Evolutionary conservation across 1,284 basidiomycete species (phyloP).

Genomic region (Microbotryum scabiosae): DNA sequence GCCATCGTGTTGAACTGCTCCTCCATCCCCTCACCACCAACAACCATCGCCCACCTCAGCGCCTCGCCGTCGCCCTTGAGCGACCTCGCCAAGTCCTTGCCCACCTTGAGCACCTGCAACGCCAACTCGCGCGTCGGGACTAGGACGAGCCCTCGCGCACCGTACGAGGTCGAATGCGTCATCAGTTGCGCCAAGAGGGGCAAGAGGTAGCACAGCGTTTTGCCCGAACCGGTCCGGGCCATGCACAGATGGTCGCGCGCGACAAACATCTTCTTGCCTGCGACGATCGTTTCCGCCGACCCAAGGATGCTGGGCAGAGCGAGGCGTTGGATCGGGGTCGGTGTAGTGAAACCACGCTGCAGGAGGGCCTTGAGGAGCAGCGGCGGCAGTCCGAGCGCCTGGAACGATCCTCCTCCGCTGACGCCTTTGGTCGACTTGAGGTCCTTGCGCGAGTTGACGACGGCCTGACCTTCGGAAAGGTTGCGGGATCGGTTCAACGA

Average conservation of each 20-base stretch:
- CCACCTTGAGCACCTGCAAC: slow-evolving; percentile 85
- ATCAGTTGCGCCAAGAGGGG: slow-evolving; percentile 82
- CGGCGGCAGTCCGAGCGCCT: slow-evolving; percentile 63
- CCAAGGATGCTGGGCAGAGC: slow-evolving; percentile 78
- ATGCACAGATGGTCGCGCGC: slow-evolving; percentile 94
- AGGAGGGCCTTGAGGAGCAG: slow-evolving; percentile 74
- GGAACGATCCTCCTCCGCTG: slow-evolving; percentile 37
- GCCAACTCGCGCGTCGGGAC: slow-evolving; percentile 91
- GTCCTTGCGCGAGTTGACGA: slow-evolving; percentile 28
- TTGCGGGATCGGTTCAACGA: slow-evolving; percentile 29
- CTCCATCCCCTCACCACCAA: slow-evolving; percentile 91
- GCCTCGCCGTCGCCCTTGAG: slow-evolving; percentile 47
- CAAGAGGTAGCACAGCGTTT: slow-evolving; percentile 92
- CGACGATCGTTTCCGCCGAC: slow-evolving; percentile 38
- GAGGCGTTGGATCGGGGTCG: slow-evolving; percentile 92
- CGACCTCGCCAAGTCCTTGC: slow-evolving; percentile 80
- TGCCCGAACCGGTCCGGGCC: slow-evolving; percentile 97
- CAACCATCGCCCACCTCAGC: slow-evolving; percentile 85
- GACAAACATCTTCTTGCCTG: slow-evolving; percentile 27
- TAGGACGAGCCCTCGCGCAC: slow-evolving; percentile 78
- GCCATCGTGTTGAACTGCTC: slow-evolving; percentile 96
- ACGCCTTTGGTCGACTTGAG: slow-evolving; percentile 23
- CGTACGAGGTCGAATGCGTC: slow-evolving; percentile 68
- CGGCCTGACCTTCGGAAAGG: slow-evolving; percentile 30
- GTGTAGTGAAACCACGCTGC: slow-evolving; percentile 86